Percentiles rank a stretch among this genome's conserved stretches.
phyloP scores from a whole-genome alignment of 371 early-diverging fungal genomes.

The Homolaphlyctis polyrhiza region DNA sequence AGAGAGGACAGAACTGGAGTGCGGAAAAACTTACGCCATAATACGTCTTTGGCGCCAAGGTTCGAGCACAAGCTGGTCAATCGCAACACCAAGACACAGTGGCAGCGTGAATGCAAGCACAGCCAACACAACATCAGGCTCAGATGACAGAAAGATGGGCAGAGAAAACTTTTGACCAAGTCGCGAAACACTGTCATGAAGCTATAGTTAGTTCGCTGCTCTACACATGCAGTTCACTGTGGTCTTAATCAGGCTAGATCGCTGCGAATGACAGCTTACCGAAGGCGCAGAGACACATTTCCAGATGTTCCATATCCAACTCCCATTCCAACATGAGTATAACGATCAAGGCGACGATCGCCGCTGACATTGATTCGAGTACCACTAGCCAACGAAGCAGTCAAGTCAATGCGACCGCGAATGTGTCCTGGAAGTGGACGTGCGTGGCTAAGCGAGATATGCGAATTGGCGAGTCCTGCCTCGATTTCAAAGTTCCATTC shows the following conservation, averaged over 20 bases:
- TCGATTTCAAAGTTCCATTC: constrained; percentile 20
- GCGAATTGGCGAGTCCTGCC: constrained; percentile 23
- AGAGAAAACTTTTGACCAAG: constrained; percentile 77
- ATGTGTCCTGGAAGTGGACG: constrained; percentile 26
- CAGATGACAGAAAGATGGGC: constrained; percentile 74
- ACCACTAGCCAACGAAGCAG: constrained; percentile 28
- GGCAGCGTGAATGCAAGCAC: constrained; percentile 67
- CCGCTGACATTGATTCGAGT: constrained; percentile 20
- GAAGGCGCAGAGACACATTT: constrained; percentile 68
- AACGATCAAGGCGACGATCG: constrained; percentile 48
- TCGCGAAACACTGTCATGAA: constrained; percentile 57
- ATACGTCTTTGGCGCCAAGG: constrained; percentile 62
- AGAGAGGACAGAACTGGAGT: neutral
- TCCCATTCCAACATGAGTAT: constrained; percentile 66
- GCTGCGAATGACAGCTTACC: constrained; percentile 32
- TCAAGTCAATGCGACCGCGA: constrained; percentile 21
- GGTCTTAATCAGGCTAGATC: neutral
- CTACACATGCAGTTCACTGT: neutral
- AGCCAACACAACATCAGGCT: constrained; percentile 63
- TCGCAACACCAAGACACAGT: constrained; percentile 48
- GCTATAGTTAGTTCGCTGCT: too few species aligned
- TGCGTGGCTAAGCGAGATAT: constrained; percentile 19
- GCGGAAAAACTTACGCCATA: constrained; percentile 49
- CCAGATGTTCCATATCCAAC: constrained; percentile 69
- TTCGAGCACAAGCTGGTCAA: constrained; percentile 64